Percentiles rank a stretch among this genome's conserved stretches.
phyloP scores from a whole-genome alignment of 2,329 filamentous ascomycete species.

The Hymenoscyphus salicellus region DNA sequence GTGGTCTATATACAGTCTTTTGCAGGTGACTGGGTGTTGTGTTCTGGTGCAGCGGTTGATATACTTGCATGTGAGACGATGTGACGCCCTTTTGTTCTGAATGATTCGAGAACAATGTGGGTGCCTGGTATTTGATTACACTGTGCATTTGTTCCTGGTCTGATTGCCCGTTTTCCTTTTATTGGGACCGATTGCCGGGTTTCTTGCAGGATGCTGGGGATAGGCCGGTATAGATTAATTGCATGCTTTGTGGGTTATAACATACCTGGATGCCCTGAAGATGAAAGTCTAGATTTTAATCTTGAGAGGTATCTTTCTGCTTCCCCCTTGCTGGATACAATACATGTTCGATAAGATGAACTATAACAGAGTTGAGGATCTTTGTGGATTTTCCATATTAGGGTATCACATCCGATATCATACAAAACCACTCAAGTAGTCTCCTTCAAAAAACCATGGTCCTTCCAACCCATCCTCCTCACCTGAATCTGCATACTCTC shows the following conservation, averaged over 20 bases:
- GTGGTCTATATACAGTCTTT: neutral
- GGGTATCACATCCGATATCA: neutral
- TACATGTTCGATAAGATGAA: neutral
- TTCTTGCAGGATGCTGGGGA: neutral
- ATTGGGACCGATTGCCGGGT: neutral
- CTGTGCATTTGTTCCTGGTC: neutral
- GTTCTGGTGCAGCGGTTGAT: neutral
- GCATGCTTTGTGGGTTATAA: neutral
- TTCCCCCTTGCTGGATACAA: neutral
- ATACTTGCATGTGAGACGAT: neutral
- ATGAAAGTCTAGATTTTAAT: neutral
- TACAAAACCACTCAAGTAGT: neutral
- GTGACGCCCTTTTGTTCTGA: neutral
- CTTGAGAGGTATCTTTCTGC: neutral
- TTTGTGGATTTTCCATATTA: neutral
- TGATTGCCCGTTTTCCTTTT: neutral
- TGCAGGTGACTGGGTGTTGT: neutral
- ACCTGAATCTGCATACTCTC: conserved; percentile 77
- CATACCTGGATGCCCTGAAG: neutral
- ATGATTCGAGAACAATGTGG: neutral
- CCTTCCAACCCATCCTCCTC: conserved; percentile 33
- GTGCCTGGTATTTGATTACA: neutral
- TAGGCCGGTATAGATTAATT: neutral
- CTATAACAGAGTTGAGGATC: neutral
- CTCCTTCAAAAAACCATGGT: conserved; percentile 31